Base-by-base conservation (phyloP, 495 filamentous ascomycete species). In the Bryoglossum gracile region DNA sequence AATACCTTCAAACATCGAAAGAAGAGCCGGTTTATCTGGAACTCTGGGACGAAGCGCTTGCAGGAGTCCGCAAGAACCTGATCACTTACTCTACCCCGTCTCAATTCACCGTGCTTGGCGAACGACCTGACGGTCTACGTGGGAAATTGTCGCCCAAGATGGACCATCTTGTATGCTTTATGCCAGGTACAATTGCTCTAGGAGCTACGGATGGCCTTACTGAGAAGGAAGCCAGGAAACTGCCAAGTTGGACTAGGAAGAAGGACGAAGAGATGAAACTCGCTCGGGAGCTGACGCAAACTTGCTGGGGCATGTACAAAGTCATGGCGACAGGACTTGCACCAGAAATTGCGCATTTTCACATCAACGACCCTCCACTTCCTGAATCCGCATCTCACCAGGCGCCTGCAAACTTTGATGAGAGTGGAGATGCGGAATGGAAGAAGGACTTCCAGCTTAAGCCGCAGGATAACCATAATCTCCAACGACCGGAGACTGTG, bases 131-230 rank as follows among this genome's bases (percentile, higher is more conserved):
- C 23, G 94, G 94, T 10, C 69, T 99, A 10, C 61, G 75, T 18
- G 67, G 71, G 1, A 39, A 62, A 0, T 59, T 95, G 5, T 77
- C 73, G 0, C 86, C 91, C 16, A 97, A 97, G 67, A 97, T 99
- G 94, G 92, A 97, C 60, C 92, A 99, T 63, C 73, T 97, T 6
- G 90, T 90, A 32, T 99, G 92, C 71, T 99, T 97, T 72, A 85
- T 96, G 76, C 90, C 92, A 0, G 94, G 92, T 25, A 95, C 90
- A 11, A 91, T 97, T 56, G 92, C 91, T 0, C 78, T 97, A 1
- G 89, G 80, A 8, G 87, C 79, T 3, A 99, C 92, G 0, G 86
- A 82, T 17, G 92, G 92, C 1, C 54, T 80, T 33, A 79, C 79
- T 0, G 74, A 94, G 25, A 68, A 77, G 1, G 81, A 89, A 56